Base-by-base conservation (phyloP, 1,284 basidiomycete genomes). In the Fomitiporia mediterranea region DNA sequence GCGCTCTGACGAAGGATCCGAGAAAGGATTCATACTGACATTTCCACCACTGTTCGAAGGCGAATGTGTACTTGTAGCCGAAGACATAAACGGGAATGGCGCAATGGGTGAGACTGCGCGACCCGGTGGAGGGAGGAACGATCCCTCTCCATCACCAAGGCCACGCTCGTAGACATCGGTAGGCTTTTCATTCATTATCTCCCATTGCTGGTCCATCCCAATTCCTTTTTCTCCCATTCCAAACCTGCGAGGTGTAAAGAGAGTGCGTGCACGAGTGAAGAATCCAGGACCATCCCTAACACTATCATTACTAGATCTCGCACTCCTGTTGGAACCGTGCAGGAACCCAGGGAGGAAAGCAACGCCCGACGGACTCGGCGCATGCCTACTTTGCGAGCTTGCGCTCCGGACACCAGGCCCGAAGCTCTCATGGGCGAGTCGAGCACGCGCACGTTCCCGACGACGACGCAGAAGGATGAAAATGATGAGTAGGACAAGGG, bases 341-440 rank as follows among this genome's bases (percentile, higher is more conserved):
- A 11, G 2, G 27, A 7, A 9, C n/a, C 35, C 35, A 4, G n/a
- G 19, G 21, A 56, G 54, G 47, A 56, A 56, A 3, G 47, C 37
- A 21, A 43, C 47, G 8, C 37, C 47, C 30, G 54, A 56, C 17
- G 54, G 54, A 17, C 42, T 49, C 17, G 54, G 4, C 19, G 47
- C 54, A 43, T 56, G 54, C 32, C 53, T 38, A 13, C 43, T 48
- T 17, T 37, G 5, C 28, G 52, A 17, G 23, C 21, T 40, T 13
- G 13, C 15, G 13, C 38, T 35, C 17, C 51, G 37, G 15, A 30
- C 38, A 23, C 44, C 34, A 28, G 48, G 48, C 2, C 47, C 47
- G 34, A 56, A 56, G 37, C 54, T 56, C 32, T 56, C 47, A 17
- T 56, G 54, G n/a, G 47, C 54, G 19, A 47, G 43, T 17, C 52